phyloP scores from a whole-genome alignment of 306 rosid genomes.

The Oxytropis ochrocephala region DNA sequence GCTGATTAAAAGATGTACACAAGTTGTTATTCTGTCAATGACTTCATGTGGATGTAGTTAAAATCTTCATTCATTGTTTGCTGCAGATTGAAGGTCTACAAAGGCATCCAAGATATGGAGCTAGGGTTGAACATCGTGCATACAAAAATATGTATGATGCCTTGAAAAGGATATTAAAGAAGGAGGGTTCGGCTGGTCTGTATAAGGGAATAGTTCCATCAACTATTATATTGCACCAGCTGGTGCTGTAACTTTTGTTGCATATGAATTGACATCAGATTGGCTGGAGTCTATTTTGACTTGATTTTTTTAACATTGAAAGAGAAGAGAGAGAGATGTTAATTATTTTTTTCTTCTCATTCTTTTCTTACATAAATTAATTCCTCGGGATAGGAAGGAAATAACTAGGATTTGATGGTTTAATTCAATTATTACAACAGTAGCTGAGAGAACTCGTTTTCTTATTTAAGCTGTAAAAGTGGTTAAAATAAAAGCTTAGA shows the following conservation, averaged over 20 bases:
- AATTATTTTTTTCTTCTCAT: neutral
- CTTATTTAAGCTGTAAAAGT: neutral
- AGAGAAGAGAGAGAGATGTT: neutral
- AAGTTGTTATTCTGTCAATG: neutral
- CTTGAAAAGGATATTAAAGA: conserved; percentile 41
- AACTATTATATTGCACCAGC: conserved; percentile 86
- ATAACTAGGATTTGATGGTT: neutral
- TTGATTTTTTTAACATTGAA: too few relatives aligned
- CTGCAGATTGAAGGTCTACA: conserved; percentile 82
- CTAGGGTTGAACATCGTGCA: conserved; percentile 70
- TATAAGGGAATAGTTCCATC: conserved; percentile 89
- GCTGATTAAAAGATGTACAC: neutral
- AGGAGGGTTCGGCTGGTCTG: conserved; percentile 85
- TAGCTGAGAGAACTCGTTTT: neutral
- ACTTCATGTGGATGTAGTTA: neutral
- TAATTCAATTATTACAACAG: neutral
- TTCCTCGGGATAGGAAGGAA: neutral
- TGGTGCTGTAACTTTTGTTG: conserved; percentile 40
- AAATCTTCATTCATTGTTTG: conserved; percentile 1
- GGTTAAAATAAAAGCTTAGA: neutral
- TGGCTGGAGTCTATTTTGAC: too few relatives aligned
- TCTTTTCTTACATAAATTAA: neutral
- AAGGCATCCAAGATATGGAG: conserved; percentile 90
- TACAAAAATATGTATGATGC: conserved; percentile 80
- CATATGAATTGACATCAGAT: too few relatives aligned